phyloP scores from a whole-genome alignment of 805 yeast genomes.

The Cephaloascus fragrans region DNA sequence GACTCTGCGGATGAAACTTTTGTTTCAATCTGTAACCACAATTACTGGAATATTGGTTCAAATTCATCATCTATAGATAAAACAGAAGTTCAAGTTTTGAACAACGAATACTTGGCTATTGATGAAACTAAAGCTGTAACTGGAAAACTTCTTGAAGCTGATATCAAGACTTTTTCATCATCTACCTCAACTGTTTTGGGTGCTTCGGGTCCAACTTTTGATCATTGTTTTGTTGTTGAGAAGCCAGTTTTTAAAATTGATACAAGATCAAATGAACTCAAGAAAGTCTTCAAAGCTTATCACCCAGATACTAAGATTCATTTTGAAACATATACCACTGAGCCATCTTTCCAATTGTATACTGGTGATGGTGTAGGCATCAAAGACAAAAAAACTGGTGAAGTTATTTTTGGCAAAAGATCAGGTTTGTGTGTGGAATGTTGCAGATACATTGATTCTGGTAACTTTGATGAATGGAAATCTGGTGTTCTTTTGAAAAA shows the following conservation, averaged over 20 bases:
- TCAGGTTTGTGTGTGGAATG: slow-evolving; percentile 59
- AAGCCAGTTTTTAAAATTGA: slow-evolving; percentile 24
- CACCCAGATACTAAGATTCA: slow-evolving; percentile 33
- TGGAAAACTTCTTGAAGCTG: slow-evolving; percentile 25
- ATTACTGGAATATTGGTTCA: slow-evolving; percentile 43
- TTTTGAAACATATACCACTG: slow-evolving; percentile 42
- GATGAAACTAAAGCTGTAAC: slow-evolving; percentile 32
- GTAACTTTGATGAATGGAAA: slow-evolving; percentile 35
- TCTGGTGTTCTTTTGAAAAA: slow-evolving; percentile 34
- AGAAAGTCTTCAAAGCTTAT: slow-evolving; percentile 28
- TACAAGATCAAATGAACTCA: slow-evolving; percentile 30
- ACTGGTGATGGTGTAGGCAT: slow-evolving; percentile 45
- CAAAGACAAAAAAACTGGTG: slow-evolving; percentile 10
- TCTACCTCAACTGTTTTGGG: slow-evolving; percentile 9
- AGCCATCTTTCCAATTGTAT: slow-evolving; percentile 58
- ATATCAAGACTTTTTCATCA: slow-evolving; percentile 14
- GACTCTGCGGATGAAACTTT: slow-evolving; percentile 32
- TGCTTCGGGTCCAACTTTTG: slow-evolving; percentile 24
- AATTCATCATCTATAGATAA: slow-evolving; percentile 32
- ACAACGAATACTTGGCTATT: slow-evolving; percentile 32
- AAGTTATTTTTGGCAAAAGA: slow-evolving; percentile 19
- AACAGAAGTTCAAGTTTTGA: slow-evolving; percentile 20
- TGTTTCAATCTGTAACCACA: slow-evolving; percentile 52
- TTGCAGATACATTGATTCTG: slow-evolving; percentile 47
- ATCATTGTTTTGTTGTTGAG: slow-evolving; percentile 37